Evolutionary conservation across 2,329 filamentous ascomycete genomes (phyloP), one percentile per base, ranked within the genome.

Genomic region (Calonectria honghensis): DNA sequence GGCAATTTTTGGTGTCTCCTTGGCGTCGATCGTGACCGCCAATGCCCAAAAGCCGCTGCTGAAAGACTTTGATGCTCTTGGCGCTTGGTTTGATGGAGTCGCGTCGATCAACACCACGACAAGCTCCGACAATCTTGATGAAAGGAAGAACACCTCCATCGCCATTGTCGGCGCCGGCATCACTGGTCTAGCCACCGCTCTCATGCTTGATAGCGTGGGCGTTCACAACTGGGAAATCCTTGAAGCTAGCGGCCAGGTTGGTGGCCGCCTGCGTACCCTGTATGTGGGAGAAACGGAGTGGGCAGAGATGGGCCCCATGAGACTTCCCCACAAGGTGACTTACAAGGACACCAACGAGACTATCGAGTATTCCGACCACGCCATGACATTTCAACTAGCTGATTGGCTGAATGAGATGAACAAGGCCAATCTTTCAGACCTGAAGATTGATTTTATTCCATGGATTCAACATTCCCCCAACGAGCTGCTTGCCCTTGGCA

Each of bases 141-240:
- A 24, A 11, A 63, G 27, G 57, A 63, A 63, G 18, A 63, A 63
- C 14, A 41, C 35, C 20, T 63, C 57, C 14, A 63, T 63, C 10
- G 57, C 57, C 6, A 63, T 63, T 39, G n/a, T 63, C 9, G 57
- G 93, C 20, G 92, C 89, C 16, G 92, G 92, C 9, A 93, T 94
- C 89, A 86, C 90, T 2, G 92, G 92, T 0, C 82, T 94, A 61
- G 91, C 93, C 88, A 93, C 89, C 2, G 88, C 85, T 73, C 77
- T 86, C 14, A 82, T 88, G 18, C 85, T 88, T 3, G 84, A 86
- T 31, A 86, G 85, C 9, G 85, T 87, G 3, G 86, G 87, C 0
- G 82, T 88, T 18, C 84, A 85, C 18, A 85, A 88, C 66, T 86
- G 86, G 86, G 85, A 87, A 59, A 85, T 88, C 0, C 78, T 86